A percentile compares a stretch with the other conserved stretches of the same genome.
phyloP scores from a whole-genome alignment of 192 early-diverging fungal genomes.

The Coemansia sp. region DNA sequence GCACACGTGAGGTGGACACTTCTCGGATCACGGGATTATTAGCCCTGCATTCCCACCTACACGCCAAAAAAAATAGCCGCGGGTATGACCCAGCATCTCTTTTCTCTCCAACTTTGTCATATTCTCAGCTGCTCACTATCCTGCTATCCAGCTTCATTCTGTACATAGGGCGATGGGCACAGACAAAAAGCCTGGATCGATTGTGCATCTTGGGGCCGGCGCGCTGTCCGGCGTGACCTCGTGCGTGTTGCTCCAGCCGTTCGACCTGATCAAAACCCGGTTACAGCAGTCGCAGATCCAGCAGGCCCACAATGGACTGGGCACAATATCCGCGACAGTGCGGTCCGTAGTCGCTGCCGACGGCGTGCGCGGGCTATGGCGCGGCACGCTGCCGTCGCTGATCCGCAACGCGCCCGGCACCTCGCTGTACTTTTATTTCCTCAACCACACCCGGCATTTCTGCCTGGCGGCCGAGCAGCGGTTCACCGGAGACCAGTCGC shows the following conservation, averaged over 20 bases:
- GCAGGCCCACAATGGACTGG: slow-evolving; percentile 5
- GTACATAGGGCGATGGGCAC: slow-evolving; percentile 9
- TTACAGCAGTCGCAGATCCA: slow-evolving; percentile 57
- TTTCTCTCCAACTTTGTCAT: too few relatives aligned
- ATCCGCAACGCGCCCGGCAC: slow-evolving; percentile 51
- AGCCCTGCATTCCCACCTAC: too few relatives aligned
- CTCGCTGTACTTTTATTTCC: slow-evolving; percentile 59
- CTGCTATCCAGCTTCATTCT: too few relatives aligned
- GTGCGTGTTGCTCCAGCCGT: slow-evolving; percentile 79
- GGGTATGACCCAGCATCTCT: too few relatives aligned
- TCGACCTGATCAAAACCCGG: slow-evolving; percentile 82
- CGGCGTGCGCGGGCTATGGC: slow-evolving; percentile 50
- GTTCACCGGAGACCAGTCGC: slow-evolving; percentile 6
- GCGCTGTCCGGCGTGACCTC: slow-evolving; percentile 72
- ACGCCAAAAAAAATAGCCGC: too few relatives aligned
- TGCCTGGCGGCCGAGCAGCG: slow-evolving; percentile 20
- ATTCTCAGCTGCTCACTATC: too few relatives aligned
- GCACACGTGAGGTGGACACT: not conserved
- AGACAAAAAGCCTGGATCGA: slow-evolving; percentile 35
- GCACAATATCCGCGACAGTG: slow-evolving; percentile 48
- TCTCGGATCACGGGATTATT: too few relatives aligned
- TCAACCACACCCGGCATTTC: slow-evolving; percentile 44
- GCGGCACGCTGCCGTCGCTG: slow-evolving; percentile 44
- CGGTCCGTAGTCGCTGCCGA: slow-evolving; percentile 55
- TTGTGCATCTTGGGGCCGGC: slow-evolving; percentile 70